A percentile compares a stretch with the other conserved stretches of the same genome.
Evolutionary conservation across 225 moss, liverwort and hornwort genomes (phyloP).

Genomic region (Takakia lepidozioides): DNA sequence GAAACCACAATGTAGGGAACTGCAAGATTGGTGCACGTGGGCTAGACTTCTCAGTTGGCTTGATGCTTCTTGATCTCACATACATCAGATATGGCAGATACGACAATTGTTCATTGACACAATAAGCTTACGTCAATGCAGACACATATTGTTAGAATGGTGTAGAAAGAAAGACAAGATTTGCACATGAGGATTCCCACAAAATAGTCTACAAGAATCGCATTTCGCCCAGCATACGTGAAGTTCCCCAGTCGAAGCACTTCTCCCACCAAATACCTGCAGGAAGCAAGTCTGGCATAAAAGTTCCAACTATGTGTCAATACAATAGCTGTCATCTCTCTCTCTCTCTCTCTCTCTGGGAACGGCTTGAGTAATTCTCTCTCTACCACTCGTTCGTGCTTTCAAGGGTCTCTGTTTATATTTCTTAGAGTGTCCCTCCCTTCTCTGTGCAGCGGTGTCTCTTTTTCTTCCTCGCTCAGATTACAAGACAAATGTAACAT

Average conservation of each 20-base stretch:
- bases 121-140: background rate
- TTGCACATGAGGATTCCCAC: conserved; percentile 33
- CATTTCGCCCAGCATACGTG: conserved; percentile 27
- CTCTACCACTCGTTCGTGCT: background rate
- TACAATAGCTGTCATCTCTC: too few relatives aligned
- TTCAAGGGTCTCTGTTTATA: background rate
- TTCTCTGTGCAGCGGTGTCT: background rate
- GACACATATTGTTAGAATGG: background rate
- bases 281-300: background rate
- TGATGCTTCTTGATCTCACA: too few relatives aligned
- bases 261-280: conserved; percentile 30
- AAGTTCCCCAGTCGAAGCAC: conserved; percentile 25
- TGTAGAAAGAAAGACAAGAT: background rate
- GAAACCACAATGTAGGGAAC: background rate
- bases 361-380: background rate
- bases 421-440: too few relatives aligned
- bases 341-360: background rate
- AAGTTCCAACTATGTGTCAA: too few relatives aligned
- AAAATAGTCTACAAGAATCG: conserved; percentile 31
- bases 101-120: background rate
- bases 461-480: background rate
- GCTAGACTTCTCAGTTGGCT: too few relatives aligned
- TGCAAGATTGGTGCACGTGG: too few relatives aligned
- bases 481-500: background rate
- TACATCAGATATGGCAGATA: too few relatives aligned